Base-by-base conservation (phyloP, 2,329 filamentous ascomycete genomes). In the Fusarium sp. region DNA sequence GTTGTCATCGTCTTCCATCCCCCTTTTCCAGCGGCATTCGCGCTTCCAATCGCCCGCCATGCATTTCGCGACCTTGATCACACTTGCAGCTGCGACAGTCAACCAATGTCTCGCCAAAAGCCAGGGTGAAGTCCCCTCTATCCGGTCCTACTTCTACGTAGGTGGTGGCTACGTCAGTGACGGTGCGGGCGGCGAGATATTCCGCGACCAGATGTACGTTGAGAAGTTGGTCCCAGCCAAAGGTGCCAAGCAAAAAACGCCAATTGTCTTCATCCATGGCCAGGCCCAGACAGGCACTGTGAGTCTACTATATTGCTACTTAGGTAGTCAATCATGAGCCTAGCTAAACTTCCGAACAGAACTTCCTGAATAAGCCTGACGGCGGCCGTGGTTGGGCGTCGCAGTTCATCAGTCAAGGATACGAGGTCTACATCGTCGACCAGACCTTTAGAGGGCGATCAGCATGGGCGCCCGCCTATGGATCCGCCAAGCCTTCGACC, bases 171-270 rank as follows among this genome's bases (percentile, higher is more conserved):
- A 74, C n/a, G 72, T 70, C 11, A 50, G 72, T 28, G 68, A 74
- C 37, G 72, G 60, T 6, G 37, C 68, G 1, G 70, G 65, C 0
- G 72, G 70, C 1, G 72, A 72, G 51, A 47, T 74, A 16, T 71
- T 74, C 41, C 66, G 57, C 6, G 72, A 71, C 28, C 72, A 74
- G 31, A 74, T 74, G 72, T 74, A 74, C 23, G 68, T 74, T 15
- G 72, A 74, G 59, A 73, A 73, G 43, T 54, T 74, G 7, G 43
- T 54, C 3, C 70, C 72, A 0, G 44, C 41, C 4, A 52, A 27
- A 5, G 72, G 70, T 7, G 50, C 40, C 23, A 61, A 34, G 28
- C 62, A 68, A 16, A 39, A 64, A 1, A 54, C 60, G 7, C 72
- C 72, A 1, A 72, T 74, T 4, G 70, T 74, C n/a, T 58, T 74